Conservation (phyloP, 371 early-diverging fungal genomes). For the Mortierella sp. region DNA sequence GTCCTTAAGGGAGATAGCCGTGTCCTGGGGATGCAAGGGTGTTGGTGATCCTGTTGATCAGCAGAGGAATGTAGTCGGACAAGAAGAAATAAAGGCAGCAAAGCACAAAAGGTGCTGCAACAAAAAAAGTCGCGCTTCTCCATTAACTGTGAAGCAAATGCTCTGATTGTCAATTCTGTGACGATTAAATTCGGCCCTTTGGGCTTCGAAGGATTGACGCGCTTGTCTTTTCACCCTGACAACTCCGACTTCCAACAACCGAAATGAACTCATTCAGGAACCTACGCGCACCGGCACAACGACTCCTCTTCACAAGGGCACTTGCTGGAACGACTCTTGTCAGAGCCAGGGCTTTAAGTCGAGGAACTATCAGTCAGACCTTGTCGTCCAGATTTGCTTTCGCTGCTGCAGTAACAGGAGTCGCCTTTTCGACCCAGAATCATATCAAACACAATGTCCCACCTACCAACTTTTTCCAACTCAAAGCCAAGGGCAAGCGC, state of each 20-base stretch:
- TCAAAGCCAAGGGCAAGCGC: constrained; percentile 64
- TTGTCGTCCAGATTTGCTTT: background rate
- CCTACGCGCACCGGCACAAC: background rate
- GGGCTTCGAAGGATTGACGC: background rate
- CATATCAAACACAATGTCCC: background rate
- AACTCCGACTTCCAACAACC: background rate
- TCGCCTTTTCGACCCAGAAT: background rate
- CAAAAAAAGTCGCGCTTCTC: background rate
- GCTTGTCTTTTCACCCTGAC: no score
- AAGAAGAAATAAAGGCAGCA: background rate
- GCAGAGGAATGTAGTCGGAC: background rate
- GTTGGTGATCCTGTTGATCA: background rate
- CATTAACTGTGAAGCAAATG: background rate
- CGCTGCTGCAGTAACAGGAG: background rate
- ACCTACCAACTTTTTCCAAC: constrained; percentile 64
- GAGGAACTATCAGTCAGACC: background rate
- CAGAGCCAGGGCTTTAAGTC: background rate
- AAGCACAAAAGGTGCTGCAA: background rate
- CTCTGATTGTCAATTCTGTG: background rate
- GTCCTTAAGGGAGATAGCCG: background rate
- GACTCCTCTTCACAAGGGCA: background rate
- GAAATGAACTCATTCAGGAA: background rate
- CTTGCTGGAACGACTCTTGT: background rate
- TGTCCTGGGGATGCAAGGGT: background rate
- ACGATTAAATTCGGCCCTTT: background rate